Percentiles rank a stretch among this genome's conserved stretches.
phyloP scores from a whole-genome alignment of 2,329 filamentous ascomycete genomes.

The Fusarium gaditjirri region DNA sequence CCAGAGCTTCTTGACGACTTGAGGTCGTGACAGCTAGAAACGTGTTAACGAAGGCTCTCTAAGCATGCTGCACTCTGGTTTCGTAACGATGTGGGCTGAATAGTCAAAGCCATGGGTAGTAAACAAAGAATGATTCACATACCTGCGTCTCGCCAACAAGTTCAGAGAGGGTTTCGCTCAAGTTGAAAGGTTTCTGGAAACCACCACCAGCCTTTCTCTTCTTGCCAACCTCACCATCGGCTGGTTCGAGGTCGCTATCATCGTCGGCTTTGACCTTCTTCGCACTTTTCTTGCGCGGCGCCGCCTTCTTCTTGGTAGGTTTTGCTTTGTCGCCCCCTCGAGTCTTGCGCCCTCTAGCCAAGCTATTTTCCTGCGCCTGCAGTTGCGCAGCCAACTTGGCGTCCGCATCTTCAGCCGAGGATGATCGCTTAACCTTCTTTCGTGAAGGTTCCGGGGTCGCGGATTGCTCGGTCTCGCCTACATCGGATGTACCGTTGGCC shows the following conservation, averaged over 20 bases:
- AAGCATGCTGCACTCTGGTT: neutral
- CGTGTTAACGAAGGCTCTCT: constrained; percentile 11
- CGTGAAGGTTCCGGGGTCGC: constrained; percentile 58
- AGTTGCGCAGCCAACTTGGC: constrained; percentile 87
- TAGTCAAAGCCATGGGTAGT: neutral
- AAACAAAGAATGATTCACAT: constrained; percentile 44
- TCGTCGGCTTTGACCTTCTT: constrained; percentile 82
- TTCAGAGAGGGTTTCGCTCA: constrained; percentile 75
- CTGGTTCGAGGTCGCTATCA: constrained; percentile 79
- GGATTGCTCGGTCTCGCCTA: constrained; percentile 60
- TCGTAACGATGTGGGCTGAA: neutral
- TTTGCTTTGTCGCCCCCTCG: constrained; percentile 74
- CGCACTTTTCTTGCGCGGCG: constrained; percentile 75
- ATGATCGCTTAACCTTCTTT: constrained; percentile 76
- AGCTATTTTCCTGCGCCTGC: constrained; percentile 89
- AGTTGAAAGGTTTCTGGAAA: constrained; percentile 87
- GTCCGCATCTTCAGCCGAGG: constrained; percentile 76
- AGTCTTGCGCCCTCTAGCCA: constrained; percentile 74
- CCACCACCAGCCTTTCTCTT: constrained; percentile 89
- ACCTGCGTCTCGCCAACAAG: constrained; percentile 77
- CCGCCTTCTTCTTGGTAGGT: constrained; percentile 69
- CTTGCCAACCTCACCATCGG: constrained; percentile 62
- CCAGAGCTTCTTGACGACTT: constrained; percentile 97
- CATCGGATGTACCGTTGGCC: constrained; percentile 49
- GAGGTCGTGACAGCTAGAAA: constrained; percentile 83